phyloP scores from a whole-genome alignment of 2,329 filamentous ascomycete species.

The Fusarium praegraminearum region DNA sequence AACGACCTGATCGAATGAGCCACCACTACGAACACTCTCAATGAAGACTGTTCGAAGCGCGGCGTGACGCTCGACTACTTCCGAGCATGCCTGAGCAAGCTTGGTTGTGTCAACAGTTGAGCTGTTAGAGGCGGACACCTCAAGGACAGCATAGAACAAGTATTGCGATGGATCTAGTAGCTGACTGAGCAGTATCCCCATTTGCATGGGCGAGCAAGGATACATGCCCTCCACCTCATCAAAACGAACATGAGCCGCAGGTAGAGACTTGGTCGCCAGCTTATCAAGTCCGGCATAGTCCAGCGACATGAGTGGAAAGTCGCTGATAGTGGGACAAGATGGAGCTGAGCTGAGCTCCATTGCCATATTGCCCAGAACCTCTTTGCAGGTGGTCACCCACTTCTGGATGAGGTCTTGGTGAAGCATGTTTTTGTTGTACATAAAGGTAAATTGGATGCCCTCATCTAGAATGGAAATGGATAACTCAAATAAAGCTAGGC shows the following conservation, averaged over 20 bases:
- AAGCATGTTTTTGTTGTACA: conserved; percentile 33
- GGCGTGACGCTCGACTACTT: conserved; percentile 47
- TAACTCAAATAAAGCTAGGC: conserved; percentile 41
- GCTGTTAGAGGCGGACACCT: conserved; percentile 4
- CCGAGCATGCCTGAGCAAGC: conserved; percentile 23
- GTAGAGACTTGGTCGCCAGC: conserved; percentile 39
- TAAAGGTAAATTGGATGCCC: conserved; percentile 6
- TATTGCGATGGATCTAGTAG: conserved; percentile 34
- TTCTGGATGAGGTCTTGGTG: conserved; percentile 24
- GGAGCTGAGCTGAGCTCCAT: conserved; percentile 20
- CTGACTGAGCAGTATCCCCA: conserved; percentile 54
- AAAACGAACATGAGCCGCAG: conserved; percentile 27
- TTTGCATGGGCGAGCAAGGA: conserved; percentile 55
- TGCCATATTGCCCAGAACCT: conserved; percentile 12
- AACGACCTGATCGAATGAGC: conserved; percentile 51
- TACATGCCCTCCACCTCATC: conserved; percentile 52
- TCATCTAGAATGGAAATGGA: conserved; percentile 20
- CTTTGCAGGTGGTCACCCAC: conserved; percentile 31
- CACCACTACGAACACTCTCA: conserved; percentile 40
- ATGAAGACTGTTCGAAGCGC: conserved; percentile 52
- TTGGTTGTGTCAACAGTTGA: conserved; percentile 6
- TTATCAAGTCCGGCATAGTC: conserved; percentile 48
- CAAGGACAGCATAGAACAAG: conserved; percentile 35
- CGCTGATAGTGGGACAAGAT: conserved; percentile 48
- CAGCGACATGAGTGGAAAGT: conserved; percentile 51